Evolutionary conservation across 2,329 filamentous ascomycete species (phyloP).

Genomic region (Tolypocladium endophyticum): DNA sequence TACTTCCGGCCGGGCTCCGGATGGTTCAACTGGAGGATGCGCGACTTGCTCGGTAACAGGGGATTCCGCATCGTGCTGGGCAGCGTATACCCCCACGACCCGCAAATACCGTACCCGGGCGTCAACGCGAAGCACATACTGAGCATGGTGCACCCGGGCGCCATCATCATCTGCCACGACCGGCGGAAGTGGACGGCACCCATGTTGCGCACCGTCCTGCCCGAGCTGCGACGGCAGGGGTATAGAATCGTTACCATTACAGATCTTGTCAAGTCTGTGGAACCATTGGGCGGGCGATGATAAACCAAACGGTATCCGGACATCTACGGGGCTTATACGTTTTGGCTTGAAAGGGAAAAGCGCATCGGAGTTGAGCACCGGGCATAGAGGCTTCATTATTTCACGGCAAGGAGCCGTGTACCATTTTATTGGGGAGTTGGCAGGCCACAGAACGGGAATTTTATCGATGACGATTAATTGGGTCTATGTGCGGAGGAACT

Average conservation of each 20-base stretch:
- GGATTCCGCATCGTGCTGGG: conserved; percentile 70
- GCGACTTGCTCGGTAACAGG: conserved; percentile 44
- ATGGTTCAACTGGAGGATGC: conserved; percentile 67
- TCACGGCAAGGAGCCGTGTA: background rate
- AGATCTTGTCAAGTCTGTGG: conserved; percentile 42
- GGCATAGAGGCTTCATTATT: background rate
- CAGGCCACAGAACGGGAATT: background rate
- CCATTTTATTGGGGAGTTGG: background rate
- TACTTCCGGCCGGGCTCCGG: conserved; percentile 81
- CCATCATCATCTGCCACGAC: conserved; percentile 81
- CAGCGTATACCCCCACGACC: conserved; percentile 80
- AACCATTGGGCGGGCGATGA: conserved; percentile 15
- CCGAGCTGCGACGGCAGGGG: conserved; percentile 57
- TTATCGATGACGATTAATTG: background rate
- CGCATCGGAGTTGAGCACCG: background rate
- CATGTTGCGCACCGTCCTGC: conserved; percentile 65
- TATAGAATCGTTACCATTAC: conserved; percentile 65
- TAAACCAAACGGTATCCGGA: background rate
- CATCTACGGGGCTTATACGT: background rate
- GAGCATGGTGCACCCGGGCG: conserved; percentile 67
- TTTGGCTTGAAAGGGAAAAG: background rate
- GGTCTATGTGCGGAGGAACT: background rate
- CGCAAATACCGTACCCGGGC: conserved; percentile 61
- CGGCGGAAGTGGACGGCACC: conserved; percentile 70
- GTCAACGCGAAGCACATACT: conserved; percentile 71